A percentile compares a stretch with the other conserved stretches of the same genome.
These are phyloP conservation scores for Euphorbia schlechtendalii DNA, from an alignment of 441 rosid genomes.

Conservation along the genomic window DNA sequence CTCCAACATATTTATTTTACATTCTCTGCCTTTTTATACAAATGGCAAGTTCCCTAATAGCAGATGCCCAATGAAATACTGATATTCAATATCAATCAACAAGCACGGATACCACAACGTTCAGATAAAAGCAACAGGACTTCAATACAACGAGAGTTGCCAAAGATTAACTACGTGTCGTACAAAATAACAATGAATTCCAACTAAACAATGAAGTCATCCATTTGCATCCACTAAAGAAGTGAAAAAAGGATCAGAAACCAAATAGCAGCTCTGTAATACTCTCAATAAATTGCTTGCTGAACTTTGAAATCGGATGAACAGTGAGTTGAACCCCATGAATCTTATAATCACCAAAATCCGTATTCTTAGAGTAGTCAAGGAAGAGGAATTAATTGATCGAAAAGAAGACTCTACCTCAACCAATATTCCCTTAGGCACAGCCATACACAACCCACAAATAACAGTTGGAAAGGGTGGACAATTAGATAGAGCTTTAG, in stretches of 20 bases:
- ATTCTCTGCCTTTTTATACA: slow-evolving; percentile 17
- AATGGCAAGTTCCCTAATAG: slow-evolving; percentile 12
- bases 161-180: slow-evolving; percentile 13
- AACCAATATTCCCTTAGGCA: background rate
- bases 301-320: background rate
- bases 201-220: slow-evolving; percentile 10
- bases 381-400: background rate
- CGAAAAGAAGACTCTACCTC: background rate
- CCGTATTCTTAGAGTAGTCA: background rate
- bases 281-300: background rate
- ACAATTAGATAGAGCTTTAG: background rate
- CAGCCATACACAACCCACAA: background rate
- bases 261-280: slow-evolving; percentile 7
- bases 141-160: slow-evolving; percentile 9
- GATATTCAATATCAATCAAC: slow-evolving; percentile 15
- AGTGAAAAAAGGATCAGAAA: slow-evolving; percentile 12
- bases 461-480: background rate
- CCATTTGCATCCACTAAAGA: slow-evolving; percentile 11
- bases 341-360: background rate
- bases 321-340: background rate
- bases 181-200: slow-evolving; percentile 8
- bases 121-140: slow-evolving; percentile 17
- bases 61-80: slow-evolving; percentile 11
- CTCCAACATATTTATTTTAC: slow-evolving; percentile 20
- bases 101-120: slow-evolving; percentile 18